phyloP scores from a whole-genome alignment of 768 basidiomycete genomes.

The Lactarius quietus region DNA sequence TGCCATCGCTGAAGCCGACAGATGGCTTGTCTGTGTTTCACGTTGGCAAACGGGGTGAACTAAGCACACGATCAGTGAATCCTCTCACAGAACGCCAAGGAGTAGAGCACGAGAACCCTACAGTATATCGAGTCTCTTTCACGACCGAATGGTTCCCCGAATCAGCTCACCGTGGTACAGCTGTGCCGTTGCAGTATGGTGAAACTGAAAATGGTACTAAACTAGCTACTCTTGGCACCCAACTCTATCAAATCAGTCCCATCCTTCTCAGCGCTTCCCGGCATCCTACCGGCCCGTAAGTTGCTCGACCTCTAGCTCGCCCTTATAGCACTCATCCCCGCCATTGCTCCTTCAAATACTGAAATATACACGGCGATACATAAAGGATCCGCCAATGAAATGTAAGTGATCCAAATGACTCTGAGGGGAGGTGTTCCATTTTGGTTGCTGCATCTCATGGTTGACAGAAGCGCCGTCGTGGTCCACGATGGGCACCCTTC shows the following conservation, averaged over 20 bases:
- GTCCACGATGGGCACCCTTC: neutral
- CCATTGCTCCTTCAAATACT: neutral
- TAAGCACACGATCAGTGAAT: neutral
- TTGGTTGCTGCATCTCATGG: neutral
- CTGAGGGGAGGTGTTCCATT: neutral
- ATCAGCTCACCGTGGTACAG: neutral
- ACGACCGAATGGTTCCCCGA: neutral
- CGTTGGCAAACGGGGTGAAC: neutral
- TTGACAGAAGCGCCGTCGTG: neutral
- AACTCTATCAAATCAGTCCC: neutral
- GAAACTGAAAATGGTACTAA: neutral
- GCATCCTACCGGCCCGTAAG: no score
- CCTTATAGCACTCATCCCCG: neutral
- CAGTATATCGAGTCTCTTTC: neutral
- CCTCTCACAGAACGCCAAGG: neutral
- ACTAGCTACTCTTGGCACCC: neutral
- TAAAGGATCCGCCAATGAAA: neutral
- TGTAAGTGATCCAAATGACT: neutral
- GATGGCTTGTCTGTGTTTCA: neutral
- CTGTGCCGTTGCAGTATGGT: neutral
- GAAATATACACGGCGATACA: neutral
- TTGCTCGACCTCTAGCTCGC: no score
- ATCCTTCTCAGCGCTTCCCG: neutral
- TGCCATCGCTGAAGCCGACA: neutral
- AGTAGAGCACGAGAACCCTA: neutral